Conservation (phyloP, 2,329 filamentous ascomycete species). For the Paecilomyces fulvus region DNA sequence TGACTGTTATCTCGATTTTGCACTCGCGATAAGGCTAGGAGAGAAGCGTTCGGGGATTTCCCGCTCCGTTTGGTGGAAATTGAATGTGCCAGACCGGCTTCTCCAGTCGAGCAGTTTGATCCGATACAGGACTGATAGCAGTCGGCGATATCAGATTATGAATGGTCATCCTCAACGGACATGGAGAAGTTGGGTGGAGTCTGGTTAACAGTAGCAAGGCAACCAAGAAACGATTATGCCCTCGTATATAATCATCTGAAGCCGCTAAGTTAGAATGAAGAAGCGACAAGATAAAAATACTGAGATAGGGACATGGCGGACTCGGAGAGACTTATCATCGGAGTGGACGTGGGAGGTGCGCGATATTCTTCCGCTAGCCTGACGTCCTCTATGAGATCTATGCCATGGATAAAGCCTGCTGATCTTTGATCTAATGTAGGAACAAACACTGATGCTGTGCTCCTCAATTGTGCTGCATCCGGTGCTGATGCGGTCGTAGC, state of each 20-base stretch:
- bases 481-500: conserved; percentile 36
- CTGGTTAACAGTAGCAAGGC: neutral
- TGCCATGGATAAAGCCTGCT: neutral
- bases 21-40: neutral
- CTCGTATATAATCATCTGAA: neutral
- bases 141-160: neutral
- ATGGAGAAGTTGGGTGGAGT: neutral
- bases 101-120: neutral
- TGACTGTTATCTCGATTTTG: neutral
- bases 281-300: conserved; percentile 1
- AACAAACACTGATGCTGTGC: conserved; percentile 37
- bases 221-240: neutral
- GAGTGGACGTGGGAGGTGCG: conserved; percentile 28
- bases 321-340: conserved; percentile 20
- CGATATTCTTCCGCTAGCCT: neutral
- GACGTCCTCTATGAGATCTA: neutral
- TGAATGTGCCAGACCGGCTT: neutral
- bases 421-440: conserved; percentile 4
- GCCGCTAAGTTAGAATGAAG: neutral
- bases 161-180: neutral
- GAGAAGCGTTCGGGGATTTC: neutral
- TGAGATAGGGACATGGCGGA: neutral
- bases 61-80: neutral
- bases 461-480: conserved; percentile 35
- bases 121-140: neutral